A percentile compares a stretch with the other conserved stretches of the same genome.
Evolutionary conservation across 495 filamentous ascomycete genomes (phyloP).

Genomic region (Lasiosphaeria ovina): DNA sequence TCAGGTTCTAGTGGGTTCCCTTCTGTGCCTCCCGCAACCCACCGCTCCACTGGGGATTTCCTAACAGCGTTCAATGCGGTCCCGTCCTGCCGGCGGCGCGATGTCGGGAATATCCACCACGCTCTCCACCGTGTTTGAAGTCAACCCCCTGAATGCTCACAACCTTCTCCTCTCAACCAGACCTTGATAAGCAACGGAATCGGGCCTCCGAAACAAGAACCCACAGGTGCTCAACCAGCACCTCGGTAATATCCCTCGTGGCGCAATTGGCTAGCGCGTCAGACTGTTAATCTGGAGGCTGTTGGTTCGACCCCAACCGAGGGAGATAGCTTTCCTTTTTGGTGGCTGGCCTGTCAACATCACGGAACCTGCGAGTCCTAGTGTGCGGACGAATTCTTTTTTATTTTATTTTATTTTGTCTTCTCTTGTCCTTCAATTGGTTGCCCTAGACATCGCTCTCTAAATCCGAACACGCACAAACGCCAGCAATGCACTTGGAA

Average conservation of each 20-base stretch:
- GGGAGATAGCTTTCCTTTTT: constrained; percentile 4
- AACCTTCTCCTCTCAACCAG: not conserved
- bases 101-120: too few relatives aligned
- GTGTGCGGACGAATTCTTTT: not conserved
- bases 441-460: not conserved
- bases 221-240: not conserved
- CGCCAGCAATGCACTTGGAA: not conserved
- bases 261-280: constrained; percentile 22
- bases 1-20: too few relatives aligned
- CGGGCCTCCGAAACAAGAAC: not conserved
- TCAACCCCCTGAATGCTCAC: too few relatives aligned
- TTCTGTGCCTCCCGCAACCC: too few relatives aligned
- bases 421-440: too few relatives aligned
- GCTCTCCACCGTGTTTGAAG: too few relatives aligned
- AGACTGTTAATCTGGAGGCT: constrained; percentile 11
- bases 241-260: constrained; percentile 8
- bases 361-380: not conserved
- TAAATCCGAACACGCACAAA: not conserved
- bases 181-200: constrained; percentile 4
- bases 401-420: too few relatives aligned
- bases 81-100: too few relatives aligned
- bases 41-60: too few relatives aligned
- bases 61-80: too few relatives aligned
- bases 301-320: constrained; percentile 9
- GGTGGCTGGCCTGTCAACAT: not conserved